phyloP scores from a whole-genome alignment of 2,329 filamentous ascomycete genomes.

The Curvularia spicifera region DNA sequence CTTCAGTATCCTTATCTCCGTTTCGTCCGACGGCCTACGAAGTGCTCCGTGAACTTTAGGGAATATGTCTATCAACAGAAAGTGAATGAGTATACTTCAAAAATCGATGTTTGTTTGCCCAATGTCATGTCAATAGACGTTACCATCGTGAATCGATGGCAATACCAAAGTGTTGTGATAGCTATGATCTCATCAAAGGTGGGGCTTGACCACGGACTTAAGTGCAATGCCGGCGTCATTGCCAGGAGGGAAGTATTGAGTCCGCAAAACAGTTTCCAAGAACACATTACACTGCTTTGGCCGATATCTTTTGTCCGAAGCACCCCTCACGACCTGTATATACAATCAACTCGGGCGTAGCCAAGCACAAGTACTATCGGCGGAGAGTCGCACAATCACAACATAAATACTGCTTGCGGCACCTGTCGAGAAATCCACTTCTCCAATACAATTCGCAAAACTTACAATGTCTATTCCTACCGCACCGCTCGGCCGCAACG shows the following conservation, averaged over 20 bases:
- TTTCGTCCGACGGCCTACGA: background rate
- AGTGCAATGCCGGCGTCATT: constrained; percentile 9
- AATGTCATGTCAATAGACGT: background rate
- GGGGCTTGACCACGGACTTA: constrained; percentile 4
- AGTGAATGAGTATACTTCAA: background rate
- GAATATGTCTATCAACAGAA: background rate
- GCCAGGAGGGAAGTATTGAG: background rate
- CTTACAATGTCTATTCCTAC: constrained; percentile 49
- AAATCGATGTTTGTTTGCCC: background rate
- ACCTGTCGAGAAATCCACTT: background rate
- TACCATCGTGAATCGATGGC: background rate
- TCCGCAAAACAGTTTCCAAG: background rate
- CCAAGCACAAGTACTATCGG: background rate
- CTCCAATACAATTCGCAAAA: background rate
- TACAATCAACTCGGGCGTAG: background rate
- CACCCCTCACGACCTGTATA: background rate
- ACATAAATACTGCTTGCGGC: background rate
- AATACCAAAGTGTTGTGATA: background rate
- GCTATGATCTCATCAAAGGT: constrained; percentile 10
- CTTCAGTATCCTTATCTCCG: background rate
- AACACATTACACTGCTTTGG: background rate
- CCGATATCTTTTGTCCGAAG: background rate
- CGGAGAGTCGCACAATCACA: background rate
- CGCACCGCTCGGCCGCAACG: constrained; percentile 59
- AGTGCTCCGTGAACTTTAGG: background rate